Percentiles rank a stretch among this genome's conserved stretches.
Conservation (phyloP, 2,329 filamentous ascomycete species). For the Setomelanomma holmii region DNA sequence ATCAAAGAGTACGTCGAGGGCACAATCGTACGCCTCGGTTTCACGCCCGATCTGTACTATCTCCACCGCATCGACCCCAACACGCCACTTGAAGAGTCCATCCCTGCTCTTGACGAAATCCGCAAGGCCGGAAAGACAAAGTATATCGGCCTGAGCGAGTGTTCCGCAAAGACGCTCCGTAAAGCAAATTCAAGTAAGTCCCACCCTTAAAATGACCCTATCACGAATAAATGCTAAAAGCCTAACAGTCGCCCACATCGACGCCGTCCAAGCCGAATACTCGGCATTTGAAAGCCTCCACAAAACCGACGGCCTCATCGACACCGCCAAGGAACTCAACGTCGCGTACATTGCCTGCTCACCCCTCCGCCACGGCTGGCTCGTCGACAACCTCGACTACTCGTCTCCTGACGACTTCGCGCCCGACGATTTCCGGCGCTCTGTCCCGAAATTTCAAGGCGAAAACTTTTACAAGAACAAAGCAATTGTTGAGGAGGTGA, state of each 20-base stretch:
- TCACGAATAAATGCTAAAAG: neutral
- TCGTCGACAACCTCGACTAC: constrained; percentile 29
- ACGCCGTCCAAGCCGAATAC: constrained; percentile 60
- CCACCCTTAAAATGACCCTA: neutral
- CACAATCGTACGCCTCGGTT: constrained; percentile 49
- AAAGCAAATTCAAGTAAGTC: constrained; percentile 49
- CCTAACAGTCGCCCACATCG: constrained; percentile 51
- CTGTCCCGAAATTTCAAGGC: constrained; percentile 50
- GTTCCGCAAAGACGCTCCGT: constrained; percentile 53
- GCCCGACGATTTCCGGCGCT: constrained; percentile 39
- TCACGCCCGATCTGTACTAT: constrained; percentile 50
- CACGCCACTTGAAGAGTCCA: constrained; percentile 51
- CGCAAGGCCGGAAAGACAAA: constrained; percentile 56
- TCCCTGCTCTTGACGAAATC: constrained; percentile 53
- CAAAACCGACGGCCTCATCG: constrained; percentile 46
- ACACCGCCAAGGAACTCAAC: constrained; percentile 49
- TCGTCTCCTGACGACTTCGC: constrained; percentile 54
- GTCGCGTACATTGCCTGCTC: constrained; percentile 44
- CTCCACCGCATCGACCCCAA: constrained; percentile 50
- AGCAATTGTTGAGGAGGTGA: constrained; percentile 34
- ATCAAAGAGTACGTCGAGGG: constrained; percentile 48
- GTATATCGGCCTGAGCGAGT: constrained; percentile 56
- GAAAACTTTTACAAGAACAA: constrained; percentile 46
- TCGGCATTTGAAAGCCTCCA: constrained; percentile 55
- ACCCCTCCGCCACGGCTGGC: constrained; percentile 42